phyloP scores from a whole-genome alignment of 371 early-diverging fungal species.

The Chytridium lagenaria region DNA sequence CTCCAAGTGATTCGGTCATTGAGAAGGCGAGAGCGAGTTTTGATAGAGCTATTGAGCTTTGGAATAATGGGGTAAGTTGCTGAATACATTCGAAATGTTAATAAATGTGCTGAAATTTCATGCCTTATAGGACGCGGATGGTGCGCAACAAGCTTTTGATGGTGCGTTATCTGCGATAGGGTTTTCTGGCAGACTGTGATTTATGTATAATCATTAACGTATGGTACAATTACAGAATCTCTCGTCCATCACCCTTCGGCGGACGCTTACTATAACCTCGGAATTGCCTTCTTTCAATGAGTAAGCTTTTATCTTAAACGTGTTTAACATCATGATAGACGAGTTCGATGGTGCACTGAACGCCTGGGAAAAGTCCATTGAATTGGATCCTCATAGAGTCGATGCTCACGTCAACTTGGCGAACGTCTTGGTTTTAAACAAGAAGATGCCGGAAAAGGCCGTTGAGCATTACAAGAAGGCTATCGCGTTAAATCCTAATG shows the following conservation, averaged over 20 bases:
- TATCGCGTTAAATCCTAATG: constrained; percentile 68
- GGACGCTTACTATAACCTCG: constrained; percentile 80
- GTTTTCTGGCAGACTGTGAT: background rate
- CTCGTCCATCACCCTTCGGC: constrained; percentile 40
- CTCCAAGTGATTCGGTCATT: background rate
- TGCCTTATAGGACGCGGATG: constrained; percentile 21
- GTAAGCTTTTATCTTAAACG: constrained; percentile 13
- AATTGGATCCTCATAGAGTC: constrained; percentile 66
- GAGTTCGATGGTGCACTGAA: constrained; percentile 68
- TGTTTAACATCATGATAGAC: constrained; percentile 36
- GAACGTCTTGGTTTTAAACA: constrained; percentile 71
- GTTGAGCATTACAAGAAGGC: constrained; percentile 74
- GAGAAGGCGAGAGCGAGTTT: constrained; percentile 37
- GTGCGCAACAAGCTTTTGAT: constrained; percentile 31
- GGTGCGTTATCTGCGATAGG: constrained; percentile 3
- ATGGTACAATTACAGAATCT: constrained; percentile 11
- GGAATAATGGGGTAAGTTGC: constrained; percentile 35
- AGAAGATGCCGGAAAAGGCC: constrained; percentile 65
- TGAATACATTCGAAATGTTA: background rate
- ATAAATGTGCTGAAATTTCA: background rate
- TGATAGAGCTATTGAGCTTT: constrained; percentile 23
- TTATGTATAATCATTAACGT: constrained; percentile 1
- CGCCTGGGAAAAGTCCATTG: constrained; percentile 72
- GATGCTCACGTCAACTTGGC: constrained; percentile 88
- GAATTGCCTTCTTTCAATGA: constrained; percentile 75